These are phyloP conservation scores for Picea glauca DNA, from an alignment of 75 land plant genomes.

Conservation along the genomic window DNA sequence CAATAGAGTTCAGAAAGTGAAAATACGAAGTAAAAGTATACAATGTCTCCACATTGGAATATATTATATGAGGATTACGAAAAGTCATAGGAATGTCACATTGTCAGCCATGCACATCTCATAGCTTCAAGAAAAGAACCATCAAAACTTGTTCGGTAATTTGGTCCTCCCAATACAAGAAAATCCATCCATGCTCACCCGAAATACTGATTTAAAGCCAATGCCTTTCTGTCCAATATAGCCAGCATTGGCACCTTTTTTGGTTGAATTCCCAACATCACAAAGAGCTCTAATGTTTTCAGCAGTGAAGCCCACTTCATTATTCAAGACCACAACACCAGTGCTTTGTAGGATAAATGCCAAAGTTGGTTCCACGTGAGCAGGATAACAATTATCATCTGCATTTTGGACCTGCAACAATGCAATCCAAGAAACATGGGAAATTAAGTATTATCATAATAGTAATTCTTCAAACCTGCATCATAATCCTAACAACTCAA, in stretches of 20 bases:
- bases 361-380: conserved; percentile 61
- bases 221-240: conserved; percentile 97
- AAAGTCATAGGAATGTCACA: neutral
- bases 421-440: conserved; percentile 6
- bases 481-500: neutral
- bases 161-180: neutral
- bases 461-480: conserved; percentile 1
- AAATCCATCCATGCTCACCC: conserved; percentile 38
- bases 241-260: conserved; percentile 71
- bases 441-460: neutral
- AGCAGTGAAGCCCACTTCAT: conserved; percentile 83
- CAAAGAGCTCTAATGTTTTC: conserved; percentile 91
- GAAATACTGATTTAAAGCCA: conserved; percentile 96
- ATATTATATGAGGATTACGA: neutral
- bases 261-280: conserved; percentile 96
- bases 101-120: neutral
- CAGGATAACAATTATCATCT: conserved; percentile 81
- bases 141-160: neutral
- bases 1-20: neutral
- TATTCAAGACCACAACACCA: conserved; percentile 77
- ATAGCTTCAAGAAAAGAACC: neutral
- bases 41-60: neutral
- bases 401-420: conserved; percentile 90
- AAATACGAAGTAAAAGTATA: neutral
- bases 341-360: conserved; percentile 62